Evolutionary conservation across 2,329 filamentous ascomycete genomes (phyloP).

Genomic region (Salinomyces thailandicus): DNA sequence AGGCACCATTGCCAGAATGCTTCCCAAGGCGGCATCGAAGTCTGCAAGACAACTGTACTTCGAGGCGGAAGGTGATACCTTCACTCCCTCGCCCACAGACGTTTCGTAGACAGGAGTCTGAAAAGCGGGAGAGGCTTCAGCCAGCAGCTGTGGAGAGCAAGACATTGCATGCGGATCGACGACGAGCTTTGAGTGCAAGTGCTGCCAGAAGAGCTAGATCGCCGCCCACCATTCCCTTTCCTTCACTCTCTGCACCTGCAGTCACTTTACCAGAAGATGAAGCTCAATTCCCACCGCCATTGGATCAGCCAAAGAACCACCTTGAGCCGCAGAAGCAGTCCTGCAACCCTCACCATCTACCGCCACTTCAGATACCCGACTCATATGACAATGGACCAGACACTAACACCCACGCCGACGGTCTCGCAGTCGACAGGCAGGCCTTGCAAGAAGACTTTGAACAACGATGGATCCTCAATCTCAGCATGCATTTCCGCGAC

Average conservation of each 20-base stretch:
- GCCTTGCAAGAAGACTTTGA: slow-evolving; percentile 74
- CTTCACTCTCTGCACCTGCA: slow-evolving; percentile 32
- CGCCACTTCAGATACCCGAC: slow-evolving; percentile 15
- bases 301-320: background rate
- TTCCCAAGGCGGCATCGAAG: slow-evolving; percentile 13
- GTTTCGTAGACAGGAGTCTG: slow-evolving; percentile 73
- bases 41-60: slow-evolving; percentile 15
- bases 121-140: slow-evolving; percentile 61
- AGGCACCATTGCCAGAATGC: slow-evolving; percentile 20
- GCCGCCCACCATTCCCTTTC: slow-evolving; percentile 27
- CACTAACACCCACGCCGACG: slow-evolving; percentile 24
- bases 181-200: slow-evolving; percentile 29
- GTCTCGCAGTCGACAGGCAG: slow-evolving; percentile 41
- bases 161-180: slow-evolving; percentile 54
- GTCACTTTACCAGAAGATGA: slow-evolving; percentile 5
- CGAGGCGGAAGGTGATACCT: slow-evolving; percentile 42
- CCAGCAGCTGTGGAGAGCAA: slow-evolving; percentile 57
- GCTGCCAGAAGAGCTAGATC: slow-evolving; percentile 34
- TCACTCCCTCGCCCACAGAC: slow-evolving; percentile 67
- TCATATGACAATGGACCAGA: slow-evolving; percentile 7
- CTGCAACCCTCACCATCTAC: slow-evolving; percentile 7
- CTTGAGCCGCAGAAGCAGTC: slow-evolving; percentile 3
- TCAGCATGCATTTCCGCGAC: slow-evolving; percentile 97
- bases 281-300: slow-evolving; percentile 1
- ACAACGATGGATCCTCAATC: slow-evolving; percentile 76